Conservation (phyloP, 139 green algal species). For the Trebouxia sp. region DNA sequence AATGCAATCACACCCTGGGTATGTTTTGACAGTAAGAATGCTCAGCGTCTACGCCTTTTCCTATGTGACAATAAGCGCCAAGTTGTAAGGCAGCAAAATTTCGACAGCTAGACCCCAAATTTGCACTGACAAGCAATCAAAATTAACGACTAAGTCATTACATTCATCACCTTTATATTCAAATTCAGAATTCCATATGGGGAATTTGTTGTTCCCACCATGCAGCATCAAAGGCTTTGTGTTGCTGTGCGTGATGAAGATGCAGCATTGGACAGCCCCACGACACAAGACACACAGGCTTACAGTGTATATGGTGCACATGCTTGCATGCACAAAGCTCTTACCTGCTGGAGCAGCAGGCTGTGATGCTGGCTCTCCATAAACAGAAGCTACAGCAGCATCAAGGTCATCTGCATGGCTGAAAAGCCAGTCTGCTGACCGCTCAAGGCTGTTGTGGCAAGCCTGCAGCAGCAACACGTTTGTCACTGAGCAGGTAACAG, state of each 20-base stretch:
- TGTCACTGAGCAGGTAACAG: too few species aligned
- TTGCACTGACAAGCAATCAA: too few species aligned
- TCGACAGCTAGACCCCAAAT: too few species aligned
- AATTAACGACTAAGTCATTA: too few species aligned
- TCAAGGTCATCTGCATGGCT: slow-evolving; percentile 84
- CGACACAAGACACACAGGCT: not conserved
- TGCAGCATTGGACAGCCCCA: not conserved
- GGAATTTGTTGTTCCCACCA: too few species aligned
- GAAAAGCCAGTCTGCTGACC: slow-evolving; percentile 95
- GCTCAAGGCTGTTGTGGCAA: slow-evolving; percentile 80
- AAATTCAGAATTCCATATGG: too few species aligned
- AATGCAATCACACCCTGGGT: not conserved
- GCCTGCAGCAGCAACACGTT: slow-evolving; percentile 38
- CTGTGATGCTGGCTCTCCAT: not conserved
- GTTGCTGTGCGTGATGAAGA: not conserved
- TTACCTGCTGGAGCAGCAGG: slow-evolving; percentile 28
- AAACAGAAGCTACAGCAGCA: slow-evolving; percentile 49
- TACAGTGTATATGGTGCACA: not conserved
- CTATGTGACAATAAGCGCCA: too few species aligned
- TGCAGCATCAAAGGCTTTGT: too few species aligned
- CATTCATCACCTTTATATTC: too few species aligned
- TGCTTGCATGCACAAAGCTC: not conserved
- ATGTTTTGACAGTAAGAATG: not conserved
- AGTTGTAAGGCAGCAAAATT: too few species aligned
- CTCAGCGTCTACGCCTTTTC: too few species aligned